Conservation (phyloP, 2,329 filamentous ascomycete genomes). For the Alternaria novae-zelandiae region DNA sequence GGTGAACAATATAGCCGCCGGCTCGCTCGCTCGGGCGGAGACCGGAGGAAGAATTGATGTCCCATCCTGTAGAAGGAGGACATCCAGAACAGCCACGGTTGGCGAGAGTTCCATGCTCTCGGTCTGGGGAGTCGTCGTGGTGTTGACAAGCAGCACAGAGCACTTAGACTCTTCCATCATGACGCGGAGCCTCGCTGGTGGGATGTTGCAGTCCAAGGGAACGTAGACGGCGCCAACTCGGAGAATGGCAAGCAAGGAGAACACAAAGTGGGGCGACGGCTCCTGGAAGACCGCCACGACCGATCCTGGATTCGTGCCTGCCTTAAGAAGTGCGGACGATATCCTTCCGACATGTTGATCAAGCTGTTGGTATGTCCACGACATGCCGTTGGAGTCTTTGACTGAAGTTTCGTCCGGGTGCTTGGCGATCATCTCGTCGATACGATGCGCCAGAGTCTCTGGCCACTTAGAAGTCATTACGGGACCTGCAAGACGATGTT, state of each 20-base stretch:
- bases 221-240: conserved; percentile 19
- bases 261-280: conserved; percentile 41
- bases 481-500: conserved; percentile 16
- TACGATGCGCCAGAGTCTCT: background rate
- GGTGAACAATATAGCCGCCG: conserved; percentile 65
- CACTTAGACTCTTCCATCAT: conserved; percentile 8
- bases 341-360: background rate
- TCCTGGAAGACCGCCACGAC: conserved; percentile 53
- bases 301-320: conserved; percentile 34
- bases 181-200: conserved; percentile 2
- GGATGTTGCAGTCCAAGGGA: conserved; percentile 19
- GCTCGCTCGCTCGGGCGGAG: conserved; percentile 22
- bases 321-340: background rate
- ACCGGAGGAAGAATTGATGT: background rate
- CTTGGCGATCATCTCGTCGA: background rate
- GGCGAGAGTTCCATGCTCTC: background rate
- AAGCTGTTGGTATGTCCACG: background rate
- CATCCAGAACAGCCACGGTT: background rate
- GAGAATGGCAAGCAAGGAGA: conserved; percentile 26
- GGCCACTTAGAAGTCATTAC: conserved; percentile 26
- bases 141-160: conserved; percentile 7
- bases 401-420: background rate
- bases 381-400: background rate
- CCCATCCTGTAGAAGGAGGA: background rate
- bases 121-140: background rate